Evolutionary conservation across 495 filamentous ascomycete genomes (phyloP).

Genomic region (Aspergillus bertholletiae): DNA sequence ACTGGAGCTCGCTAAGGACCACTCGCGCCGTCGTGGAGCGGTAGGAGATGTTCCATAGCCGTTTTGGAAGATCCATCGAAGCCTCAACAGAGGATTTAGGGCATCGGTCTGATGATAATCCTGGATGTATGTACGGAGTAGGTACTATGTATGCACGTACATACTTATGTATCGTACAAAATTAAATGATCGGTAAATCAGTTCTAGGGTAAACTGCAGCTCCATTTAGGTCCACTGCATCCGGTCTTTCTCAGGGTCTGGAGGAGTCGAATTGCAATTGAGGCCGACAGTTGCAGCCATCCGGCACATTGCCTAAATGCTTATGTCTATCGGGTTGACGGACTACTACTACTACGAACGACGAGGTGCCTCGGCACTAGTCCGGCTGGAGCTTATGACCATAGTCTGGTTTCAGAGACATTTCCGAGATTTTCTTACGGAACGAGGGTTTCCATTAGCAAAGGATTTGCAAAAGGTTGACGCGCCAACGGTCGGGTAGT

Average conservation of each 20-base stretch:
- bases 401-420: conserved; percentile 3
- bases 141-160: neutral
- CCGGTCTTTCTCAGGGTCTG: conserved; percentile 4
- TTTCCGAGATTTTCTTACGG: neutral
- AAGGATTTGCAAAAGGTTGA: conserved; percentile 15
- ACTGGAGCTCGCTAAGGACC: conserved; percentile 8
- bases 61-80: conserved; percentile 22
- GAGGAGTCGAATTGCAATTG: conserved; percentile 15
- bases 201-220: conserved; percentile 13
- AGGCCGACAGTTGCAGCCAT: conserved; percentile 12
- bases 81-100: conserved; percentile 12
- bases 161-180: neutral
- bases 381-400: conserved; percentile 5
- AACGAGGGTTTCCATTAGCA: conserved; percentile 4
- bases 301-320: conserved; percentile 15
- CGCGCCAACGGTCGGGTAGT: conserved; percentile 3
- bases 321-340: conserved; percentile 7
- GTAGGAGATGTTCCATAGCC: conserved; percentile 13
- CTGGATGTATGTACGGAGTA: neutral
- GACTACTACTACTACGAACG: conserved; percentile 5
- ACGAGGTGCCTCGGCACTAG: neutral
- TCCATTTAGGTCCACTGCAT: neutral
- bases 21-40: neutral
- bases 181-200: neutral
- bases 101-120: conserved; percentile 15